Conservation (phyloP, 768 basidiomycete species). For the Termitomyces sp. region DNA sequence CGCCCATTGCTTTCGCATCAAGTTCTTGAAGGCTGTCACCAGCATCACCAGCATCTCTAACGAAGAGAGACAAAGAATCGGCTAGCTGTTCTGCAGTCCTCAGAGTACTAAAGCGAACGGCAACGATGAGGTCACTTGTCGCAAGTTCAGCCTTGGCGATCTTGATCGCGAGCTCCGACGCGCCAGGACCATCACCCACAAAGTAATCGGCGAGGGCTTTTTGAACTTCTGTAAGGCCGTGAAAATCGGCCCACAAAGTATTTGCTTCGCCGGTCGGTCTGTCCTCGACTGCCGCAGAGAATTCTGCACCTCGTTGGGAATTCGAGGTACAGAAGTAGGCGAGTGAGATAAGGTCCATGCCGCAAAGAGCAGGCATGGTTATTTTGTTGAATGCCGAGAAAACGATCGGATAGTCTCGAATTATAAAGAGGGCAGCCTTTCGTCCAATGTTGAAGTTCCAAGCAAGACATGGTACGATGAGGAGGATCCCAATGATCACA, state of each 20-base stretch:
- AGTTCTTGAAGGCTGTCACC: constrained; percentile 40
- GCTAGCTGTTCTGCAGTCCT: constrained; percentile 37
- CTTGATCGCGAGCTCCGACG: constrained; percentile 41
- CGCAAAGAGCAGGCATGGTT: constrained; percentile 1
- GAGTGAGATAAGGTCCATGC: not conserved
- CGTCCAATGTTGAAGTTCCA: not conserved
- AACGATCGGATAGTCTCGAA: not conserved
- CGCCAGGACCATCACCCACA: constrained; percentile 34
- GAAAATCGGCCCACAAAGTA: constrained; percentile 30
- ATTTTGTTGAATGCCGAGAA: not conserved
- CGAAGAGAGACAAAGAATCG: constrained; percentile 33
- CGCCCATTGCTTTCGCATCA: constrained; percentile 40
- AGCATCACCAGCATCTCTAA: constrained; percentile 35
- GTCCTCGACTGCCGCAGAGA: not conserved
- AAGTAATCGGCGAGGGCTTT: constrained; percentile 38
- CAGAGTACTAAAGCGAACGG: constrained; percentile 43
- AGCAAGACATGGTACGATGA: not conserved
- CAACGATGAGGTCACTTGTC: constrained; percentile 41
- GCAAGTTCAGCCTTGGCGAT: constrained; percentile 52
- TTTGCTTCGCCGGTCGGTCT: not conserved
- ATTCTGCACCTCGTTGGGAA: not conserved
- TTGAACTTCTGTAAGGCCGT: constrained; percentile 36
- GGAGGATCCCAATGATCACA: not conserved
- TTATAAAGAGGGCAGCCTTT: not conserved
- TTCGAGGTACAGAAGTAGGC: not conserved